Evolutionary conservation across 768 basidiomycete species (phyloP), one percentile per base, ranked within the genome.

Genomic region (Strobilomyces confusus): DNA sequence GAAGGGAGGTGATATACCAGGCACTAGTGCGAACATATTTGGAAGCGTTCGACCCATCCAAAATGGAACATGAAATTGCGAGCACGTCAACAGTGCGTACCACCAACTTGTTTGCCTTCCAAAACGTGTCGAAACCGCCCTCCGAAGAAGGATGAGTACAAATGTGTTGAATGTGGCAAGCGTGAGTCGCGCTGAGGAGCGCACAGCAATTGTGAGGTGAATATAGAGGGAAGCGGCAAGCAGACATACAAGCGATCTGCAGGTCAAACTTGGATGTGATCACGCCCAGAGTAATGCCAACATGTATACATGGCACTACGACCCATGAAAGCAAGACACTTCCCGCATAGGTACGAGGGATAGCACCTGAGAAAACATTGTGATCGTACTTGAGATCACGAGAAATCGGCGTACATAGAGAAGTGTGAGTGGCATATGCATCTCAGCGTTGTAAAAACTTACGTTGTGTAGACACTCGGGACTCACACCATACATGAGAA

Each of bases 31-130:
- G 56, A 94, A 84, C 85, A 93, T 95, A 67, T 98, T 99, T 1
- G 97, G 95, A 8, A 98, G 70, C 0, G 95, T 97, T 49, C 97
- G 73, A 3, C 93, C 85, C 77, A 93, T 90, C 86, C 92, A 98
- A 68, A 92, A 99, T 8, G 86, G 85, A 6, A 95, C 65, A 65
- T 98, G 97, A 64, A 97, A 98, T 64, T 95, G 93, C 0, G 86
- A 82, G 58, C 82, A 77, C 4, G 83, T 83, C n/a, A 97, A 65
- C 0, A 94, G 56, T 1, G 80, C 69, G 66, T 86, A 95, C 61
- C 81, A 76, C 15, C 77, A 62, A 14, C 82, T 75, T 0, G 84
- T 77, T 4, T 68, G 64, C 2, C 73, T 68, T 15, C 89, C 92
- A 58, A 86, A 95, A 19, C 87, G 81, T 12, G 69, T 69, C 0